A percentile compares a stretch with the other conserved stretches of the same genome.
phyloP scores from a whole-genome alignment of 2,329 filamentous ascomycete species.

The Parafenestella ontariensis region DNA sequence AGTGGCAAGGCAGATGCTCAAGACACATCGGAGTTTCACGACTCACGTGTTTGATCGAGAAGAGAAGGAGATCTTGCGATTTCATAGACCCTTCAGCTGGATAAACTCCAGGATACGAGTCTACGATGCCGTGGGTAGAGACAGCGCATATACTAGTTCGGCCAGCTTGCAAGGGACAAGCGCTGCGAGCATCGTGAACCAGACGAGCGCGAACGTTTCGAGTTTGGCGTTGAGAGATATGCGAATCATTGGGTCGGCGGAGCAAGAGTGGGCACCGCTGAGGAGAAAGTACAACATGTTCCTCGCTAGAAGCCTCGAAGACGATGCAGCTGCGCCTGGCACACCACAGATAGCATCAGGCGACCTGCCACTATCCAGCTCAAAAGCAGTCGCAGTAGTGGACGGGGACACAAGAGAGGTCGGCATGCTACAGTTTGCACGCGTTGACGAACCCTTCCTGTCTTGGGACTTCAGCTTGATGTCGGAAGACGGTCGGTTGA shows the following conservation, averaged over 20 bases:
- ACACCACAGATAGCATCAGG: slow-evolving; percentile 52
- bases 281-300: slow-evolving; percentile 71
- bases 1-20: slow-evolving; percentile 66
- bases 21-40: slow-evolving; percentile 69
- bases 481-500: slow-evolving; percentile 57
- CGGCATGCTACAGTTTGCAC: slow-evolving; percentile 66
- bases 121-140: slow-evolving; percentile 40
- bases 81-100: slow-evolving; percentile 69
- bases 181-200: slow-evolving; percentile 51
- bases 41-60: slow-evolving; percentile 69
- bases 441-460: slow-evolving; percentile 67
- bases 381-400: slow-evolving; percentile 56
- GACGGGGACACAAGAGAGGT: slow-evolving; percentile 47
- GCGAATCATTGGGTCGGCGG: slow-evolving; percentile 68
- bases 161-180: slow-evolving; percentile 55
- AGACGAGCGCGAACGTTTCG: slow-evolving; percentile 60
- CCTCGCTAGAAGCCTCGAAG: slow-evolving; percentile 59
- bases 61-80: slow-evolving; percentile 66
- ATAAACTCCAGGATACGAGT: slow-evolving; percentile 63
- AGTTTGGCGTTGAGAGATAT: slow-evolving; percentile 62
- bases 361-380: slow-evolving; percentile 57
- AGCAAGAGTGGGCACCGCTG: slow-evolving; percentile 69
- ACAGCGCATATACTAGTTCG: slow-evolving; percentile 47
- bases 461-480: slow-evolving; percentile 70
- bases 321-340: slow-evolving; percentile 43